These are phyloP conservation scores for Xylariaceae sp. DNA, from an alignment of 2,329 filamentous ascomycete species.

Conservation along the genomic window DNA sequence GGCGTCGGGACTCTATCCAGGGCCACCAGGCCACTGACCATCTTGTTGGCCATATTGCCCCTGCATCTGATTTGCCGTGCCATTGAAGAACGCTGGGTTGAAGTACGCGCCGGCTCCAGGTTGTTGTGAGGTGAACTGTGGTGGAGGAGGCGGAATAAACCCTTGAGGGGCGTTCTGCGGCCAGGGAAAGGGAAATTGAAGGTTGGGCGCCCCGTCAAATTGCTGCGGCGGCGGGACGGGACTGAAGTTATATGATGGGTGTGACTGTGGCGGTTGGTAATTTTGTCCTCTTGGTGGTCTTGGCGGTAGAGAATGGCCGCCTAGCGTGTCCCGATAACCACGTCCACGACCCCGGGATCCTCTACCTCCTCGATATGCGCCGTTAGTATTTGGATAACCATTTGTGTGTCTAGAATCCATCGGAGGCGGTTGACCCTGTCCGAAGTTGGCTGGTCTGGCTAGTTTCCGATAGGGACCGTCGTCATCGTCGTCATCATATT, in stretches of 20 bases:
- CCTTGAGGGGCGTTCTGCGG: constrained; percentile 40
- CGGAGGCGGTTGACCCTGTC: constrained; percentile 47
- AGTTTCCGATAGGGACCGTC: constrained; percentile 74
- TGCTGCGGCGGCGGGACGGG: constrained; percentile 33
- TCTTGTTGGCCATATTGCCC: constrained; percentile 42
- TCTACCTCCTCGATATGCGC: constrained; percentile 47
- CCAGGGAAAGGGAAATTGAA: constrained; percentile 51
- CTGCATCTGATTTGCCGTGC: constrained; percentile 46
- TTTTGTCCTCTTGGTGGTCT: constrained; percentile 34
- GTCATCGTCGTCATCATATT: constrained; percentile 67
- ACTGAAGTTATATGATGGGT: constrained; percentile 35
- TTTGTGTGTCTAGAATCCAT: constrained; percentile 45
- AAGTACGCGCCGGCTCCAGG: constrained; percentile 50
- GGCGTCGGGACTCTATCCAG: constrained; percentile 23
- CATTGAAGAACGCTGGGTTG: constrained; percentile 61
- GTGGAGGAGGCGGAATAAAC: constrained; percentile 43
- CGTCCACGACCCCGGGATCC: constrained; percentile 44
- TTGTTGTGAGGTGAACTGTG: constrained; percentile 43
- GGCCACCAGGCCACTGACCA: constrained; percentile 32
- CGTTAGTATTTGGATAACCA: constrained; percentile 32
- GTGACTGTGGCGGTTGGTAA: constrained; percentile 39
- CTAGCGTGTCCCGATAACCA: constrained; percentile 44
- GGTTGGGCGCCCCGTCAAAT: constrained; percentile 41
- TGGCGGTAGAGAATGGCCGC: constrained; percentile 47
- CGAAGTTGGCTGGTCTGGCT: constrained; percentile 66